phyloP scores from a whole-genome alignment of 2,329 filamentous ascomycete genomes.

The Colletotrichum sp. region DNA sequence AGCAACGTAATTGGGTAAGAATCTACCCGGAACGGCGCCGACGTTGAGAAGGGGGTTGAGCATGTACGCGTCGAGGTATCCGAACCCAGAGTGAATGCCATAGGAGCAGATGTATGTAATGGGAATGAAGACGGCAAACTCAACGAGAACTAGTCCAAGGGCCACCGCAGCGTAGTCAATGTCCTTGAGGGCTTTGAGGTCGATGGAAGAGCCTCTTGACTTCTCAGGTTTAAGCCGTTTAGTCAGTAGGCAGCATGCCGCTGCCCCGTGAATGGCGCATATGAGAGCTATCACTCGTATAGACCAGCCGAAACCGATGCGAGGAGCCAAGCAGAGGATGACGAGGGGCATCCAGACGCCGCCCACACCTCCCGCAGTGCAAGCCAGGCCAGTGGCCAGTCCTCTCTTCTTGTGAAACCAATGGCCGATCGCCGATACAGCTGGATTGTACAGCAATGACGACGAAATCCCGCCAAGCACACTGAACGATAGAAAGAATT shows the following conservation, averaged over 20 bases:
- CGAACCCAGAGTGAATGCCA: background rate
- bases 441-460: slow-evolving; percentile 72
- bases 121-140: background rate
- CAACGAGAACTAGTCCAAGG: slow-evolving; percentile 31
- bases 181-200: slow-evolving; percentile 56
- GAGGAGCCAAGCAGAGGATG: slow-evolving; percentile 28
- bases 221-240: slow-evolving; percentile 53
- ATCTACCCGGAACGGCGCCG: background rate
- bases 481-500: slow-evolving; percentile 50
- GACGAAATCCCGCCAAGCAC: slow-evolving; percentile 68
- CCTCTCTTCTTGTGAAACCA: slow-evolving; percentile 70
- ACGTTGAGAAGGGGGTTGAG: background rate
- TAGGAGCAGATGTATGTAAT: background rate
- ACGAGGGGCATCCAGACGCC: slow-evolving; percentile 56
- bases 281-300: slow-evolving; percentile 4
- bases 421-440: slow-evolving; percentile 69
- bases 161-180: slow-evolving; percentile 56
- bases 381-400: slow-evolving; percentile 72
- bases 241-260: slow-evolving; percentile 20
- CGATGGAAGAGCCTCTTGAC: slow-evolving; percentile 46
- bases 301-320: slow-evolving; percentile 35
- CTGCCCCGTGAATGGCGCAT: background rate
- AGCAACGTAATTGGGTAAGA: background rate
- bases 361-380: slow-evolving; percentile 66
- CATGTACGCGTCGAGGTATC: background rate